These are phyloP conservation scores for Jacaranda copaia DNA, from an alignment of 257 asterid genomes.

Conservation along the genomic window DNA sequence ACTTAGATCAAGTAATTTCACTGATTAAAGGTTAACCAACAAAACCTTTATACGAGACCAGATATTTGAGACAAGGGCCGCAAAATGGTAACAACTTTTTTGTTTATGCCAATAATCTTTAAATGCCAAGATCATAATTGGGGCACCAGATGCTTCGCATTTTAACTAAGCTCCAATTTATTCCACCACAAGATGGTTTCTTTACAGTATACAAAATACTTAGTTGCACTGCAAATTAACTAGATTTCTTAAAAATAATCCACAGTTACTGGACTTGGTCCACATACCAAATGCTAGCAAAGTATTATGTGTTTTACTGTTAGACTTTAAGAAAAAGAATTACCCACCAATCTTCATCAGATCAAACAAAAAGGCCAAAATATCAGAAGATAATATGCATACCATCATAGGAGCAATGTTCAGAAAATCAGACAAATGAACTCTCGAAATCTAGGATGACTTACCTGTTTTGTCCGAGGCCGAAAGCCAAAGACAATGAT, in stretches of 20 bases:
- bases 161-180: background rate
- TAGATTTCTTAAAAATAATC: background rate
- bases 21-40: too few species aligned
- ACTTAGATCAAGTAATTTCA: too few species aligned
- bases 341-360: constrained; percentile 19
- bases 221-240: background rate
- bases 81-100: background rate
- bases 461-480: constrained; percentile 93
- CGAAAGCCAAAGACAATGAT: constrained; percentile 91
- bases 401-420: constrained; percentile 22
- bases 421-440: constrained; percentile 29
- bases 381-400: constrained; percentile 11
- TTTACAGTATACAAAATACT: background rate
- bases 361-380: constrained; percentile 26
- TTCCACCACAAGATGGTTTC: background rate
- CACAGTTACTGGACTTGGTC: constrained; percentile 10
- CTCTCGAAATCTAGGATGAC: constrained; percentile 41
- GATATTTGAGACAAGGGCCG: background rate
- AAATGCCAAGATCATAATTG: background rate
- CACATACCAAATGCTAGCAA: constrained; percentile 5
- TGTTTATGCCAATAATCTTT: background rate
- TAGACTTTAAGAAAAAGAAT: constrained; percentile 3
- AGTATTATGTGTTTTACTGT: constrained; percentile 7
- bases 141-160: background rate
- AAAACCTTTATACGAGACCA: background rate